Evolutionary conservation across 768 basidiomycete genomes (phyloP).

Genomic region (Saitozyma sp.): DNA sequence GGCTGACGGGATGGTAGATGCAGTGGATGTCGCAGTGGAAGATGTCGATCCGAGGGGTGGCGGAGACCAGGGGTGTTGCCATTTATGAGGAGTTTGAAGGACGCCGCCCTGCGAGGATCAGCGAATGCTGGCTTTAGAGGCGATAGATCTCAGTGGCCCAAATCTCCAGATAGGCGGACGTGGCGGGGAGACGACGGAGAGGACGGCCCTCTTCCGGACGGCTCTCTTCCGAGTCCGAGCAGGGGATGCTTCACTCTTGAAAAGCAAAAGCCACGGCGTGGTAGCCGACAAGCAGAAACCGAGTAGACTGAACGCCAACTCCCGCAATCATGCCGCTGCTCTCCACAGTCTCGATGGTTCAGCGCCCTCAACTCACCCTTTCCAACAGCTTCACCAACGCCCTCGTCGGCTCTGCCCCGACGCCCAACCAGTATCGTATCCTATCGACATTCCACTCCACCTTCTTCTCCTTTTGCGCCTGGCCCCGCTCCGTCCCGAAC

Average conservation of each 20-base stretch:
- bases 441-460: constrained; percentile 88
- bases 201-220: too few species aligned
- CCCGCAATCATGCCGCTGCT: too few species aligned
- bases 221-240: too few species aligned
- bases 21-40: too few species aligned
- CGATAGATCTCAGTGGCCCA: too few species aligned
- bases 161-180: neutral
- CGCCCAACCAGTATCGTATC: constrained; percentile 82
- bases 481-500: constrained; percentile 35
- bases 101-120: constrained; percentile 34
- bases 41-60: neutral
- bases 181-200: neutral
- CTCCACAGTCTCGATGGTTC: neutral
- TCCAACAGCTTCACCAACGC: constrained; percentile 74
- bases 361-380: constrained; percentile 60
- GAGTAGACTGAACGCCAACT: neutral
- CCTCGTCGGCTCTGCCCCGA: constrained; percentile 79
- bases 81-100: constrained; percentile 39
- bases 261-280: too few species aligned
- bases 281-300: neutral
- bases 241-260: too few species aligned
- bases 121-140: neutral
- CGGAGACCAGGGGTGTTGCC: constrained; percentile 39
- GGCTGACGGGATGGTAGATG: too few species aligned
- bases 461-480: constrained; percentile 60